phyloP scores from a whole-genome alignment of 352 stramenopile genomes.

The Pythium monospermum region DNA sequence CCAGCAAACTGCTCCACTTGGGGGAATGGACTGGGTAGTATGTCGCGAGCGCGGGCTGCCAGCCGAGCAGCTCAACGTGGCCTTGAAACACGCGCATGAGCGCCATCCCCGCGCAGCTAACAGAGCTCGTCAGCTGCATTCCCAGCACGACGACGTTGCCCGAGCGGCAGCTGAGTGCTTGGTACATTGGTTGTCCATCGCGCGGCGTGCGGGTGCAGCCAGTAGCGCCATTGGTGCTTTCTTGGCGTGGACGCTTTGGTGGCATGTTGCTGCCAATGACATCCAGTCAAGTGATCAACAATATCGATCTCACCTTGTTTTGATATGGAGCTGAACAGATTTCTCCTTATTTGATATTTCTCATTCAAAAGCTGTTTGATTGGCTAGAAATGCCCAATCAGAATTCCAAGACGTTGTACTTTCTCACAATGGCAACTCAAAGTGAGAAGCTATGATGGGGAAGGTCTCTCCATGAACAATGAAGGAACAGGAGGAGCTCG shows the following conservation, averaged over 20 bases:
- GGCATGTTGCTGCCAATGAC: slow-evolving; percentile 6
- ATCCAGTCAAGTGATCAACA: no score
- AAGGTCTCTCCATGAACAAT: no score
- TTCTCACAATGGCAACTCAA: neutral
- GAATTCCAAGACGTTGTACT: neutral
- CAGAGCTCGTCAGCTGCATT: slow-evolving; percentile 33
- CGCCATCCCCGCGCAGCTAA: slow-evolving; percentile 73
- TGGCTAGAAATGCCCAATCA: neutral
- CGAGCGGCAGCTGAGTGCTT: slow-evolving; percentile 42
- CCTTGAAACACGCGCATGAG: slow-evolving; percentile 81
- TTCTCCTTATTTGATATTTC: no score
- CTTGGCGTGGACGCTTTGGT: slow-evolving; percentile 19
- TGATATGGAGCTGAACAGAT: no score
- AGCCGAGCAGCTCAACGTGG: slow-evolving; percentile 65
- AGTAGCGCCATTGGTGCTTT: no score
- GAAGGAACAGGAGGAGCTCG: no score
- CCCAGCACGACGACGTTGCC: slow-evolving; percentile 65
- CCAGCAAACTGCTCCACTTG: slow-evolving; percentile 73
- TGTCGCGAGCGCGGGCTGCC: slow-evolving; percentile 49
- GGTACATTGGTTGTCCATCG: slow-evolving; percentile 18
- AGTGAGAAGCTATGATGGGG: no score
- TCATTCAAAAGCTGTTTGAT: neutral
- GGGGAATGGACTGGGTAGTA: slow-evolving; percentile 83
- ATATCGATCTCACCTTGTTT: no score
- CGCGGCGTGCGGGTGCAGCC: neutral